phyloP scores from a whole-genome alignment of 106 monocot genomes.

The Iris macrosiphon region DNA sequence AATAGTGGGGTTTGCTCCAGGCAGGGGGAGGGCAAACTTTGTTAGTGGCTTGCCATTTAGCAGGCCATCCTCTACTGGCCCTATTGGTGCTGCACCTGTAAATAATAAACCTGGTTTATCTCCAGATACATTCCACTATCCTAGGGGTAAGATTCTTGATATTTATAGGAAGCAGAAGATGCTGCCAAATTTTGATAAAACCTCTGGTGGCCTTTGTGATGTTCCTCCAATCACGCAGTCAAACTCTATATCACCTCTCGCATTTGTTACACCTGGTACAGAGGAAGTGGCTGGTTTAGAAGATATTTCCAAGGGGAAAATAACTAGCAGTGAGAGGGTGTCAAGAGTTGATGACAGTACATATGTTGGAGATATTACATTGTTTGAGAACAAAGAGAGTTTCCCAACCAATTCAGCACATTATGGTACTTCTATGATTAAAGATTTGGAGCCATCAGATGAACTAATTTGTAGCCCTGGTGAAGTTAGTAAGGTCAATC shows the following conservation, averaged over 20 bases:
- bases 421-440: not conserved
- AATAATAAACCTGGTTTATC: slow-evolving; percentile 19
- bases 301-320: slow-evolving; percentile 73
- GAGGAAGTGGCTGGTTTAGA: slow-evolving; percentile 76
- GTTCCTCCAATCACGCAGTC: slow-evolving; percentile 44
- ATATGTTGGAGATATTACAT: slow-evolving; percentile 11
- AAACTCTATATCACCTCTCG: slow-evolving; percentile 40
- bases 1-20: slow-evolving; percentile 67
- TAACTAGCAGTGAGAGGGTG: slow-evolving; percentile 41
- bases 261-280: slow-evolving; percentile 70
- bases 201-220: slow-evolving; percentile 36
- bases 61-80: slow-evolving; percentile 25
- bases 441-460: not conserved
- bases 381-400: slow-evolving; percentile 3
- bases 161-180: slow-evolving; percentile 67
- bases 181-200: slow-evolving; percentile 22
- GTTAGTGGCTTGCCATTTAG: slow-evolving; percentile 6
- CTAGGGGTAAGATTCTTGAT: slow-evolving; percentile 96
- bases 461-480: not conserved
- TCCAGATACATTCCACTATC: slow-evolving; percentile 52
- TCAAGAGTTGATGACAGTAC: slow-evolving; percentile 7
- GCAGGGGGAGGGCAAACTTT: slow-evolving; percentile 67
- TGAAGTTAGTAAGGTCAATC: not conserved
- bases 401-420: not conserved
- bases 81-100: slow-evolving; percentile 55